phyloP scores from a whole-genome alignment of 805 yeast species.

The Lachancea nothofagi region DNA sequence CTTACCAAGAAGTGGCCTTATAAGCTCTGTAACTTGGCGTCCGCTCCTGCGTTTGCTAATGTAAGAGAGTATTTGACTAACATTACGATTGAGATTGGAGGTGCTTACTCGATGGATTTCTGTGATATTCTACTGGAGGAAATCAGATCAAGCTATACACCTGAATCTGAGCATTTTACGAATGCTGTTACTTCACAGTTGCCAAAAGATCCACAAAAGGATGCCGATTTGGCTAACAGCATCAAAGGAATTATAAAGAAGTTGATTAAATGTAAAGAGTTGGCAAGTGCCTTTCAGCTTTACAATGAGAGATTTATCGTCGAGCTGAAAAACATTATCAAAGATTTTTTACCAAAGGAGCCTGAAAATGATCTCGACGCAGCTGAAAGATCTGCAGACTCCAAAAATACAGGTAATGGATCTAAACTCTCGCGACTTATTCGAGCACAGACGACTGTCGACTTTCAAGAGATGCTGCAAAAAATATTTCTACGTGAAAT shows the following conservation, averaged over 20 bases:
- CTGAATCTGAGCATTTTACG: neutral
- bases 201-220: slow-evolving; percentile 21
- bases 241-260: slow-evolving; percentile 48
- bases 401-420: slow-evolving; percentile 31
- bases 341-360: slow-evolving; percentile 55
- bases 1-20: slow-evolving; percentile 41
- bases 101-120: slow-evolving; percentile 57
- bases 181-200: neutral
- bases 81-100: slow-evolving; percentile 62
- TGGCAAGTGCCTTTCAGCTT: slow-evolving; percentile 52
- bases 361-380: slow-evolving; percentile 7
- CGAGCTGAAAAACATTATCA: slow-evolving; percentile 70
- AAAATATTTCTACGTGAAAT: slow-evolving; percentile 57
- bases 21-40: slow-evolving; percentile 28
- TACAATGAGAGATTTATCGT: slow-evolving; percentile 65
- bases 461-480: slow-evolving; percentile 66
- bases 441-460: slow-evolving; percentile 62
- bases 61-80: slow-evolving; percentile 49
- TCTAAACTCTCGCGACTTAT: slow-evolving; percentile 43
- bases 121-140: slow-evolving; percentile 53
- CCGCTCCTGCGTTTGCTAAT: slow-evolving; percentile 30
- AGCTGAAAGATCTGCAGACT: slow-evolving; percentile 10
- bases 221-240: slow-evolving; percentile 37
- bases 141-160: slow-evolving; percentile 35
- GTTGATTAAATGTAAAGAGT: slow-evolving; percentile 54